These are phyloP conservation scores for Penicillium desertorum DNA, from an alignment of 495 filamentous ascomycete species.

Conservation along the genomic window DNA sequence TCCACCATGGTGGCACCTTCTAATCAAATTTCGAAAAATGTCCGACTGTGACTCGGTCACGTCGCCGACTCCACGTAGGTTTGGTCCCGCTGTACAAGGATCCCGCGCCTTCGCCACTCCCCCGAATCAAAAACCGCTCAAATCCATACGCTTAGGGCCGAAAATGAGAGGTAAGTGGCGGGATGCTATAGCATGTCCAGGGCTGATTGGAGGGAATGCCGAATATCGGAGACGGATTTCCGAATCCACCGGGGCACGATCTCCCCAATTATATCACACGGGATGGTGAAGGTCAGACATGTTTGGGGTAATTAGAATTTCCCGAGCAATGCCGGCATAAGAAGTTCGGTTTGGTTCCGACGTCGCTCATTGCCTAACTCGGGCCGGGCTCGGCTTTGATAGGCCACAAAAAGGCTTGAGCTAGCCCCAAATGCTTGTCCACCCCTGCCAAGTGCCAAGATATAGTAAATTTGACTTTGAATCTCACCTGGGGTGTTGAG, in stretches of 20 bases:
- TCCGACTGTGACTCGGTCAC: conserved; percentile 9
- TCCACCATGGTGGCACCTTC: neutral
- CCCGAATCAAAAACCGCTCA: conserved; percentile 2
- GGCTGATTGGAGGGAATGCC: conserved; percentile 1
- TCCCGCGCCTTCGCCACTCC: conserved; percentile 8
- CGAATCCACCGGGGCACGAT: neutral
- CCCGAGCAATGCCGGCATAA: neutral
- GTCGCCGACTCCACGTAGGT: conserved; percentile 12
- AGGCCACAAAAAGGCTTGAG: neutral
- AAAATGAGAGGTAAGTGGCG: neutral
- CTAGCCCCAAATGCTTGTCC: conserved; percentile 2
- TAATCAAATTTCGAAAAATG: neutral
- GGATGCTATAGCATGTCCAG: neutral
- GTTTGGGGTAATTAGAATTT: no score
- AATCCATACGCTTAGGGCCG: neutral
- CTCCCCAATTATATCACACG: no score
- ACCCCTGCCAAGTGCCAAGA: conserved; percentile 7
- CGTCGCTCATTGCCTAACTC: neutral
- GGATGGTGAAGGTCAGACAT: no score
- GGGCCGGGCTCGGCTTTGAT: neutral
- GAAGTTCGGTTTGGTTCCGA: neutral
- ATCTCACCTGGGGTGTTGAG: neutral
- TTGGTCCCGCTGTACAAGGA: conserved; percentile 1
- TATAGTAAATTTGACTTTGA: neutral
- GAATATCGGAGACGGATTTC: neutral